Conservation (phyloP, 2,329 filamentous ascomycete genomes). For the Salinomyces thailandicus region DNA sequence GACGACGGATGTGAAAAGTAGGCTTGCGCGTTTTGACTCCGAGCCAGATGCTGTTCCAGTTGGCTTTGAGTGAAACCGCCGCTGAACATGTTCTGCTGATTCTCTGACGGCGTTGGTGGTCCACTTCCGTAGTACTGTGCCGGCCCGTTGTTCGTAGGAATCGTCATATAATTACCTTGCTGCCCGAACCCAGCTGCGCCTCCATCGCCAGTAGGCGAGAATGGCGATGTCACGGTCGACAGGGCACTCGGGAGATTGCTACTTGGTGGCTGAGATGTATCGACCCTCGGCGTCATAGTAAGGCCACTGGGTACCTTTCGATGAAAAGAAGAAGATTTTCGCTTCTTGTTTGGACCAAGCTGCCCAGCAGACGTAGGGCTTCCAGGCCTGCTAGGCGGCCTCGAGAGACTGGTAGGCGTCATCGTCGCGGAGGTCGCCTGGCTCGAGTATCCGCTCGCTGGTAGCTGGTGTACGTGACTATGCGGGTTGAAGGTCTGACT, state of each 20-base stretch:
- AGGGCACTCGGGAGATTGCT: slow-evolving; percentile 20
- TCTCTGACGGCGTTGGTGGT: slow-evolving; percentile 23
- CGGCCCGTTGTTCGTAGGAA: slow-evolving; percentile 19
- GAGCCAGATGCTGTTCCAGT: slow-evolving; percentile 12
- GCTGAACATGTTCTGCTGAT: slow-evolving; percentile 15
- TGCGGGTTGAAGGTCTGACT: slow-evolving; percentile 23
- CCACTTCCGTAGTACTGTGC: slow-evolving; percentile 23
- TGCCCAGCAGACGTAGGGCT: slow-evolving; percentile 32
- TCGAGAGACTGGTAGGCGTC: slow-evolving; percentile 54
- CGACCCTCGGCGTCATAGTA: slow-evolving; percentile 67
- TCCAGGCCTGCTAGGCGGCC: slow-evolving; percentile 59
- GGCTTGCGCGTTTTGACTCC: slow-evolving; percentile 16
- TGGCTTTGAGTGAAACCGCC: slow-evolving; percentile 11
- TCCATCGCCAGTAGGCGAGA: slow-evolving; percentile 31
- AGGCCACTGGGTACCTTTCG: slow-evolving; percentile 61
- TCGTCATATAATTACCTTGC: slow-evolving; percentile 23
- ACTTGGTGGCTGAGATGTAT: slow-evolving; percentile 38
- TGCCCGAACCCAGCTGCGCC: slow-evolving; percentile 8
- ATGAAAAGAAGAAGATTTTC: slow-evolving; percentile 48
- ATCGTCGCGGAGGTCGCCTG: slow-evolving; percentile 37
- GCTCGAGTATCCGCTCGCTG: slow-evolving; percentile 21
- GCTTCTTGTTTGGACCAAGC: slow-evolving; percentile 64
- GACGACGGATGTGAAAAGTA: slow-evolving; percentile 25
- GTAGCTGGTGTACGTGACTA: slow-evolving; percentile 26
- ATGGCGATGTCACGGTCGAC: slow-evolving; percentile 19